Base-by-base conservation (phyloP, 768 basidiomycete species). In the Podaxis sp. region DNA sequence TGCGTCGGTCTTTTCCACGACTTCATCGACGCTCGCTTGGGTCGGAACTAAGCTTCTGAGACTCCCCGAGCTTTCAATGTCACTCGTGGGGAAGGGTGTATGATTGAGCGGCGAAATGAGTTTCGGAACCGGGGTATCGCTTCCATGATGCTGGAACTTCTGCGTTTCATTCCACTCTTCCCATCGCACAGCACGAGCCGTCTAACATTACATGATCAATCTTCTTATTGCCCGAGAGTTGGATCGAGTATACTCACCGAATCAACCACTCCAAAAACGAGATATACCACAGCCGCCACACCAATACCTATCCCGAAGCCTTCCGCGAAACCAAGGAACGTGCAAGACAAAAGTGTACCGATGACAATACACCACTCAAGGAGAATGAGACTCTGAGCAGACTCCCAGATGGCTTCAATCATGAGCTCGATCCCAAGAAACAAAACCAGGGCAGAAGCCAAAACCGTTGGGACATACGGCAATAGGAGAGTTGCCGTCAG, bases 241-340 rank as follows among this genome's bases (percentile, higher is more conserved):
- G 36, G 30, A 8, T 33, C 36, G 26, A 44, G 19, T 6, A n/a
- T 38, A 49, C 68, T 3, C 44, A 71, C 70, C 54, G 71, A 69
- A 52, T 72, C 71, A 13, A 69, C 63, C 19, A 69, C 61, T 5
- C 69, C 69, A 26, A 65, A 72, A 3, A 57, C 49, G 8, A 70
- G 48, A 33, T 72, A 67, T 39, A 70, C 68, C 6, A 64, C 59
- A 38, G 64, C 52, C 2, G 71, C 68, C 4, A 64, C 60, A 3
- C 64, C 71, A 38, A 72, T 68, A 2, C 71, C 71, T n/a, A 69
- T 65, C 1, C 69, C 69, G 26, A 72, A 72, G 33, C 71, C 71
- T 51, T 65, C 64, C 22, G 71, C 68, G 33, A 72, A 72, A 12
- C 71, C 71, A 4, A 72, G 44, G 59, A 68, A 68, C 0, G 69